A percentile compares a stretch with the other conserved stretches of the same genome.
phyloP scores from a whole-genome alignment of 1,284 basidiomycete genomes.

The Rhodotorula sp. region DNA sequence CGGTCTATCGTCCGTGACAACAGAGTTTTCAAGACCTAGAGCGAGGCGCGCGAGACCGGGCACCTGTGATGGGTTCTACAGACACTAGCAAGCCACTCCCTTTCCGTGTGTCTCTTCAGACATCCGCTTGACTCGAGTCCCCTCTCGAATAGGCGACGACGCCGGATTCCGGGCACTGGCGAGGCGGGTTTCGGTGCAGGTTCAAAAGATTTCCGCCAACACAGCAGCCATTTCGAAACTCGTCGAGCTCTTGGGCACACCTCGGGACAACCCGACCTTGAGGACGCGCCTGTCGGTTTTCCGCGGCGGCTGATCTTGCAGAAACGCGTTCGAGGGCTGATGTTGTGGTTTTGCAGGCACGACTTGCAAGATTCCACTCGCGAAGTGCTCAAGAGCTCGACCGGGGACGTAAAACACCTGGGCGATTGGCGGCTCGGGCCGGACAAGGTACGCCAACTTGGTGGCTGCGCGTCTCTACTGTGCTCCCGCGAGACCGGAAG shows the following conservation, averaged over 20 bases:
- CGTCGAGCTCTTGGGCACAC: slow-evolving; percentile 84
- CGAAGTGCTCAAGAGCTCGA: slow-evolving; percentile 88
- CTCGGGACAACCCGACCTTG: slow-evolving; percentile 69
- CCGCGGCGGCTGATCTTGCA: background rate
- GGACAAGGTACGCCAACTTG: slow-evolving; percentile 53
- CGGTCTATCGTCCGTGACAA: too few species aligned
- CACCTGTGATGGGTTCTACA: slow-evolving; percentile 11
- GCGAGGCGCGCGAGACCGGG: slow-evolving; percentile 30
- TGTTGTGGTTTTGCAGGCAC: slow-evolving; percentile 47
- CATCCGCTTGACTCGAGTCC: background rate
- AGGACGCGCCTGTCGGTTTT: slow-evolving; percentile 72
- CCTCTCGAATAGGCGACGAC: slow-evolving; percentile 31
- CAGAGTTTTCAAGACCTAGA: slow-evolving; percentile 40
- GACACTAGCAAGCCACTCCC: slow-evolving; percentile 14
- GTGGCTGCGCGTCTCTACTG: background rate
- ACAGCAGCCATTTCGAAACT: slow-evolving; percentile 91
- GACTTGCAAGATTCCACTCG: slow-evolving; percentile 92
- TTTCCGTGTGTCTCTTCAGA: background rate
- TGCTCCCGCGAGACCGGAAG: background rate
- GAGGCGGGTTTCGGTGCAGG: slow-evolving; percentile 83
- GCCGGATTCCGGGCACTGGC: slow-evolving; percentile 69
- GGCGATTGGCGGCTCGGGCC: slow-evolving; percentile 65
- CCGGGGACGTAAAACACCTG: slow-evolving; percentile 85
- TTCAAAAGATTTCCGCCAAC: slow-evolving; percentile 98
- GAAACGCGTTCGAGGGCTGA: background rate